These are phyloP conservation scores for Uronychia binucleata DNA, from an alignment of 73 alveolate species.

Conservation along the genomic window DNA sequence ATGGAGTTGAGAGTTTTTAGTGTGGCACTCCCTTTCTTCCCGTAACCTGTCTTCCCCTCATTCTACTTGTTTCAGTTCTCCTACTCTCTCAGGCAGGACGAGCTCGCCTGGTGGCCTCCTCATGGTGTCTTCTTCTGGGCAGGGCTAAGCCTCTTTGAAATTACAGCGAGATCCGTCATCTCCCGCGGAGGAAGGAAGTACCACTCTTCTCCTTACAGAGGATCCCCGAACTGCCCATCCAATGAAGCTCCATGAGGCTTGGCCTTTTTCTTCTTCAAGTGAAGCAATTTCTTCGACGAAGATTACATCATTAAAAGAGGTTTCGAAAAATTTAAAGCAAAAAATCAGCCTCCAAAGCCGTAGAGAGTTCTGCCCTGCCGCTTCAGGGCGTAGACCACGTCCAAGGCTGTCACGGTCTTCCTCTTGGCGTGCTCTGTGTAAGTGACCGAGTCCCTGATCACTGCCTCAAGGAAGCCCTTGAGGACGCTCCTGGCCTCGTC, in stretches of 20 bases:
- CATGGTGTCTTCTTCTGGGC: too few species aligned
- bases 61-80: not conserved
- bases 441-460: conserved; percentile 73
- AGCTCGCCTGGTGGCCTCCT: too few species aligned
- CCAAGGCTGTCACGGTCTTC: conserved; percentile 85
- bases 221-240: too few species aligned
- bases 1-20: too few species aligned
- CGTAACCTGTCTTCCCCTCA: not conserved
- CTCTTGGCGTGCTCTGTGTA: conserved; percentile 87
- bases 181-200: too few species aligned
- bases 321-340: too few species aligned
- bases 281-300: not conserved
- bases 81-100: too few species aligned
- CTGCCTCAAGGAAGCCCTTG: conserved; percentile 66
- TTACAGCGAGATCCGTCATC: too few species aligned
- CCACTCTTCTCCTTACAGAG: too few species aligned
- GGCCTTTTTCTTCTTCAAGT: not conserved
- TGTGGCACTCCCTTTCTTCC: not conserved
- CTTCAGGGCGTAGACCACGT: conserved; percentile 88
- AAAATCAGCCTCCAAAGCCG: conserved; percentile 82
- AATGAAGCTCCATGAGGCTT: not conserved
- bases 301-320: not conserved
- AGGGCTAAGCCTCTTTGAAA: too few species aligned
- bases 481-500: conserved; percentile 75
- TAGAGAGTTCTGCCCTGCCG: conserved; percentile 89